Percentiles rank a stretch among this genome's conserved stretches.
phyloP scores from a whole-genome alignment of 441 rosid genomes.

The Flueggea neowawraea region DNA sequence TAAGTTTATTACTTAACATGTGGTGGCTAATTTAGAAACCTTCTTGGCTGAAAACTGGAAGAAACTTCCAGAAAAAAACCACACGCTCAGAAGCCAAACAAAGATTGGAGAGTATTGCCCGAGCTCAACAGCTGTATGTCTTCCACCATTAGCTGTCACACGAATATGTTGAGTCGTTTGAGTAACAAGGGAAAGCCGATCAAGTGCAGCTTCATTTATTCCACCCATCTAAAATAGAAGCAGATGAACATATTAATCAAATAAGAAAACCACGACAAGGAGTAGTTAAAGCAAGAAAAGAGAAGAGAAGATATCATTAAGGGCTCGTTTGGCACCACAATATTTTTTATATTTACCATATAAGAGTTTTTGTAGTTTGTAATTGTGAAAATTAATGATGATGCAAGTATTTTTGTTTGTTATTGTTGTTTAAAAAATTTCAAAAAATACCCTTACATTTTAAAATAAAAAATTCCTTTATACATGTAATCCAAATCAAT shows the following conservation, averaged over 20 bases:
- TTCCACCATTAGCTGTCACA: constrained; percentile 89
- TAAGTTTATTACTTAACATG: not conserved
- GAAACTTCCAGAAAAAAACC: too few relatives aligned
- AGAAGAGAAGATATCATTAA: too few relatives aligned
- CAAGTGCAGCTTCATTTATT: constrained; percentile 95
- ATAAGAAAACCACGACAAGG: too few relatives aligned
- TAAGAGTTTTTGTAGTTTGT: too few relatives aligned
- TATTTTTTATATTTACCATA: too few relatives aligned
- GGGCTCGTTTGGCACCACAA: too few relatives aligned
- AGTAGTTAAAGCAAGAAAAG: not conserved
- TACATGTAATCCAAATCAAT: too few relatives aligned
- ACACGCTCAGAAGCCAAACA: constrained; percentile 88
- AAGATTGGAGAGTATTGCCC: constrained; percentile 98
- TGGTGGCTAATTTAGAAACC: not conserved
- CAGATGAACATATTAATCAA: constrained; percentile 4
- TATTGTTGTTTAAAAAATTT: too few relatives aligned
- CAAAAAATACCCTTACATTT: too few relatives aligned
- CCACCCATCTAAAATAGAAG: constrained; percentile 82
- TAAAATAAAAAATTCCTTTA: too few relatives aligned
- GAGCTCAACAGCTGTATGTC: constrained; percentile 70
- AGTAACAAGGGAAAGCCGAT: constrained; percentile 97
- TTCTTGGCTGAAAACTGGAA: not conserved
- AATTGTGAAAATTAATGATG: too few relatives aligned
- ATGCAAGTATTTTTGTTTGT: too few relatives aligned
- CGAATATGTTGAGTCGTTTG: constrained; percentile 97